These are phyloP conservation scores for Knoxia roxburghii DNA, from an alignment of 257 asterid genomes.

Conservation along the genomic window DNA sequence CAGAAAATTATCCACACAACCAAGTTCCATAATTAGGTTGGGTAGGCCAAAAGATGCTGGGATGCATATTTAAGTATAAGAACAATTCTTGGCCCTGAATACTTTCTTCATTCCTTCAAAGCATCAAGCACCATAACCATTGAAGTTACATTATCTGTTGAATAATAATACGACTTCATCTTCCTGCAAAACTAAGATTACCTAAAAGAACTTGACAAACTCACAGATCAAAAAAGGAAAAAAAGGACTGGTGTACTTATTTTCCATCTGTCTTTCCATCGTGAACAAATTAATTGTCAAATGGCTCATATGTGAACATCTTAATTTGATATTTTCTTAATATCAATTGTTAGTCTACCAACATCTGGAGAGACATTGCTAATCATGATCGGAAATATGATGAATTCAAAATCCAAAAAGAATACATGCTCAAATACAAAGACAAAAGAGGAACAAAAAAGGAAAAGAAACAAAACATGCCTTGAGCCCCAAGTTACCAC, in stretches of 20 bases:
- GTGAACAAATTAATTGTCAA: neutral
- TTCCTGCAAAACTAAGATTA: neutral
- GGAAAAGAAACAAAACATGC: conserved; percentile 26
- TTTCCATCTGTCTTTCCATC: neutral
- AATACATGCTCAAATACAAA: conserved; percentile 1
- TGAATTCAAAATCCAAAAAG: neutral
- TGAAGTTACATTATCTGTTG: neutral
- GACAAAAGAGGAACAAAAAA: conserved; percentile 5
- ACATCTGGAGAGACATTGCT: neutral
- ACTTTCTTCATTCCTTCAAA: neutral
- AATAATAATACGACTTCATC: neutral
- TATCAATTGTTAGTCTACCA: neutral
- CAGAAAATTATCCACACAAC: no score
- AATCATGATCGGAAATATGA: neutral
- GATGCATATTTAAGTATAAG: neutral
- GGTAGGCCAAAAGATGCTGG: neutral
- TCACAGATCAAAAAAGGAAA: no score
- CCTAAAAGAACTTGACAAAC: no score
- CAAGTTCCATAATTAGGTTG: neutral
- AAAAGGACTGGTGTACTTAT: no score
- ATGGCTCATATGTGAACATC: neutral
- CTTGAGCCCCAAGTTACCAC: conserved; percentile 83
- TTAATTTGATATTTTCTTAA: neutral
- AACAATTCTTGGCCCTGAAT: neutral
- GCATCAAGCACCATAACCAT: neutral